Percentiles rank a stretch among this genome's conserved stretches.
phyloP scores from a whole-genome alignment of 768 basidiomycete genomes.

The Macrocybe gigantea region DNA sequence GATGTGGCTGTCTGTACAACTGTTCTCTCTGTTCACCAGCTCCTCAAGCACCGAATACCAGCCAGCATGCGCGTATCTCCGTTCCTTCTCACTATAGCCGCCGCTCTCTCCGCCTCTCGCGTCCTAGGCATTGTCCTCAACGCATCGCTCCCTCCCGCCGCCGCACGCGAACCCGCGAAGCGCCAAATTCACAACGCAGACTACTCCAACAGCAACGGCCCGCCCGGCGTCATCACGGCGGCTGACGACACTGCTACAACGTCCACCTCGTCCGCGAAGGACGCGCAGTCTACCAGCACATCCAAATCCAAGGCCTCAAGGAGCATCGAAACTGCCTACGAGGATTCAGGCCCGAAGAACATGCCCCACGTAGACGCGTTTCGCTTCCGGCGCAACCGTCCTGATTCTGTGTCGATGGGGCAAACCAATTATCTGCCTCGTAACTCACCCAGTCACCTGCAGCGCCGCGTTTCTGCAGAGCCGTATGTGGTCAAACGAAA shows the following conservation, averaged over 20 bases:
- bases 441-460: too few relatives aligned
- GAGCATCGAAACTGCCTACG: too few relatives aligned
- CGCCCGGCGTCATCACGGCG: not conserved
- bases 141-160: not conserved
- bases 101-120: conserved; percentile 4
- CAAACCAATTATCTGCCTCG: too few relatives aligned
- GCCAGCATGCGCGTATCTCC: conserved; percentile 5
- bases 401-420: too few relatives aligned
- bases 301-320: too few relatives aligned
- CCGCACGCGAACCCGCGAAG: not conserved
- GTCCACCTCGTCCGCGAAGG: not conserved
- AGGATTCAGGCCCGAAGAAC: too few relatives aligned
- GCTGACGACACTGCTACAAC: not conserved
- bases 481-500: too few relatives aligned
- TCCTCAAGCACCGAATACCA: conserved; percentile 3
- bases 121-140: not conserved
- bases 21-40: not conserved
- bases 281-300: too few relatives aligned
- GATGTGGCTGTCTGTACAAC: not conserved
- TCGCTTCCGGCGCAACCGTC: too few relatives aligned
- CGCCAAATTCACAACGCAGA: conserved; percentile 11
- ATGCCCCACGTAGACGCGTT: too few relatives aligned
- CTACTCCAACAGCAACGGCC: conserved; percentile 2
- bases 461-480: too few relatives aligned
- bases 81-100: conserved; percentile 8